Evolutionary conservation across 768 basidiomycete species (phyloP).

Genomic region (Kwoniella heveanensis): DNA sequence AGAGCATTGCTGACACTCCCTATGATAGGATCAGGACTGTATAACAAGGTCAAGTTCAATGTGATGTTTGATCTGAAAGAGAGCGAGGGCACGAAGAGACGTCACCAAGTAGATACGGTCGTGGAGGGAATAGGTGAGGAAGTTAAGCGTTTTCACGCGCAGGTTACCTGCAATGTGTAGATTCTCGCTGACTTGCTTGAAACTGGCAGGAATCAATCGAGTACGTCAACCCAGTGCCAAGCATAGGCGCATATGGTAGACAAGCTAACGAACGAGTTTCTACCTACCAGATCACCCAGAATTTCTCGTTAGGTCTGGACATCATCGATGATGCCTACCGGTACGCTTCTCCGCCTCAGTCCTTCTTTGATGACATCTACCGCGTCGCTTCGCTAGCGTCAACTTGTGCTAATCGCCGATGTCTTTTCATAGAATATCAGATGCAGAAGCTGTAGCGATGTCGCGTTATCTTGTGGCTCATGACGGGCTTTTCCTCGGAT

Average conservation of each 20-base stretch:
- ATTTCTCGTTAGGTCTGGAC: constrained; percentile 80
- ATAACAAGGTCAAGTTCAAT: constrained; percentile 90
- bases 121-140: constrained; percentile 69
- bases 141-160: neutral
- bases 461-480: constrained; percentile 84
- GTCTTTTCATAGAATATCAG: constrained; percentile 73
- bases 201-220: constrained; percentile 68
- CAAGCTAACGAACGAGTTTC: neutral
- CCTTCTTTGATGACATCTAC: constrained; percentile 1
- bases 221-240: constrained; percentile 7
- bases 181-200: constrained; percentile 5
- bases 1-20: neutral
- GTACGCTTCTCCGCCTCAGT: constrained; percentile 54
- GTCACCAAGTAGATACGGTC: constrained; percentile 77
- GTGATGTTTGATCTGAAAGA: constrained; percentile 95
- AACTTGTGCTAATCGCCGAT: no score
- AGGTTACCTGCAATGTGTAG: no score
- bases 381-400: no score
- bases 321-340: constrained; percentile 87
- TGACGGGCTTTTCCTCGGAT: constrained; percentile 93
- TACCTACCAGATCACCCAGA: constrained; percentile 68
- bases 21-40: constrained; percentile 72
- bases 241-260: neutral
- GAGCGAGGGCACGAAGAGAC: constrained; percentile 84
- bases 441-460: constrained; percentile 94